Evolutionary conservation across 305 asterid genomes (phyloP).

Genomic region (Fraxinus ornus): DNA sequence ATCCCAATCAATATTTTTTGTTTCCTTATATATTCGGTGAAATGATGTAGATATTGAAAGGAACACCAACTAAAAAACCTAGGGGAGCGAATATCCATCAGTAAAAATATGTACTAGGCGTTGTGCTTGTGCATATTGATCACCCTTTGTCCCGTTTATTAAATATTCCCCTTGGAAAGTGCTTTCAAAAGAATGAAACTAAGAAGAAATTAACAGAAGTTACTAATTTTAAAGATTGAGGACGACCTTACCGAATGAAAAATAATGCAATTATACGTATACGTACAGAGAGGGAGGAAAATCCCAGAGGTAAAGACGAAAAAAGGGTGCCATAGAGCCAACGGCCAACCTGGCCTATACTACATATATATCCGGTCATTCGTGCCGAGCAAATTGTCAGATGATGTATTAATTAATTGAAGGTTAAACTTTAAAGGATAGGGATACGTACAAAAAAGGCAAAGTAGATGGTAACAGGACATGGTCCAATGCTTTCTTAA

Average conservation of each 20-base stretch:
- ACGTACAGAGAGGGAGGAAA: neutral
- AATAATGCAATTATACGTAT: neutral
- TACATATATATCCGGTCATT: neutral
- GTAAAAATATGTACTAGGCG: neutral
- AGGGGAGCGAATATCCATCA: neutral
- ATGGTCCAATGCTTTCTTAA: constrained; percentile 17
- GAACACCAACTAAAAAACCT: neutral
- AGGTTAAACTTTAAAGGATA: neutral
- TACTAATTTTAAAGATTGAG: neutral
- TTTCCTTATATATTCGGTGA: neutral
- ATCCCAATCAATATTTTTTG: neutral
- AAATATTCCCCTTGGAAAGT: neutral
- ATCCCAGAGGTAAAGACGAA: neutral
- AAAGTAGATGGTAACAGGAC: neutral
- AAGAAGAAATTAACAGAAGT: neutral
- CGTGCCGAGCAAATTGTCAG: neutral
- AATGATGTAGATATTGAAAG: neutral
- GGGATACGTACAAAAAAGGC: neutral
- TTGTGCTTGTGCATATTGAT: neutral
- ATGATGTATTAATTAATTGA: neutral
- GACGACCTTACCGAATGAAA: neutral
- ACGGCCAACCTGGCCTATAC: neutral
- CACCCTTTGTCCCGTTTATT: neutral
- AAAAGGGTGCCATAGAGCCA: neutral
- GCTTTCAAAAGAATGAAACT: neutral